Conservation (phyloP, 495 filamentous ascomycete species). For the Hypomontagnella monticulosa region DNA sequence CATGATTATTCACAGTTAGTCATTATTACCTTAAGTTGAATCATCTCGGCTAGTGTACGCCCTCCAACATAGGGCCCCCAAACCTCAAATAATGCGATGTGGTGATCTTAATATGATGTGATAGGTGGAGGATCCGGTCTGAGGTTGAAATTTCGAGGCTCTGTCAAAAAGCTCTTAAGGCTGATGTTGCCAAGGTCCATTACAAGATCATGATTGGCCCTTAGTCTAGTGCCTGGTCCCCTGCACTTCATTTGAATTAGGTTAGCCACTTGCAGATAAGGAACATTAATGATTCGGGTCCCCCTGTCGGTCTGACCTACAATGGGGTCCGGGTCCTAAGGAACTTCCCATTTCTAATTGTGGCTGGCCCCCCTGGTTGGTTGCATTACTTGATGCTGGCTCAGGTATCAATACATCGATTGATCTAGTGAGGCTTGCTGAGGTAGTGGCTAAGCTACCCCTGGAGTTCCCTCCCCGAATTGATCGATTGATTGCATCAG, state of each 20-base stretch:
- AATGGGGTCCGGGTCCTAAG: background rate
- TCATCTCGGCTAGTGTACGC: constrained; percentile 72
- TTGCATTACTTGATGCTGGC: background rate
- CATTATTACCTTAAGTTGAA: constrained; percentile 88
- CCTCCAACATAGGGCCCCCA: constrained; percentile 34
- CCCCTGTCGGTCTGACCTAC: background rate
- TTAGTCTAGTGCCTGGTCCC: background rate
- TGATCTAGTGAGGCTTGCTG: constrained; percentile 7
- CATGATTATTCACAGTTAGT: background rate
- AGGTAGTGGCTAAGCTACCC: constrained; percentile 29
- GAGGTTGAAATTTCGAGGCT: constrained; percentile 41
- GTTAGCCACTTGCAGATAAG: too few relatives aligned
- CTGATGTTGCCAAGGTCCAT: constrained; percentile 17
- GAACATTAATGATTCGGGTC: background rate
- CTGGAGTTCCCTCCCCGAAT: constrained; percentile 27
- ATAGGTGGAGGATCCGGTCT: constrained; percentile 7
- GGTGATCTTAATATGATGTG: background rate
- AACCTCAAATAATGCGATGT: constrained; percentile 25
- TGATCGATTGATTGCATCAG: constrained; percentile 40
- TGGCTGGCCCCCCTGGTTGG: constrained; percentile 12
- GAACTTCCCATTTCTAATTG: background rate
- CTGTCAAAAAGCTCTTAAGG: constrained; percentile 29
- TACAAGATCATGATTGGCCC: constrained; percentile 29
- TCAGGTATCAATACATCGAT: background rate
- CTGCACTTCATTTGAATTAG: too few relatives aligned